phyloP scores from a whole-genome alignment of 163 green algal genomes.

The Botryococcus braunii region DNA sequence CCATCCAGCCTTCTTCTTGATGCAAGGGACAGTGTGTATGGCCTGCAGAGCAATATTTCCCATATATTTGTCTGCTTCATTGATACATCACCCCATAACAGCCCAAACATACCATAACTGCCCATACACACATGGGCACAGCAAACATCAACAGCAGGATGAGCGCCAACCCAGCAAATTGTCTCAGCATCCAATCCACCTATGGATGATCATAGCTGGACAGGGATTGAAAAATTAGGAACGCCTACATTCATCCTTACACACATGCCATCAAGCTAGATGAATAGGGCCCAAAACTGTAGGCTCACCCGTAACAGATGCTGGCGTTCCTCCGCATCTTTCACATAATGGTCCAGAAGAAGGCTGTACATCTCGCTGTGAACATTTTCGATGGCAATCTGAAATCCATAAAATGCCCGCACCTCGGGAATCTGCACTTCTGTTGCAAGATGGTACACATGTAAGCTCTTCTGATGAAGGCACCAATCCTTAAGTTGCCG shows the following conservation, averaged over 20 bases:
- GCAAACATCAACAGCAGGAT: too few species aligned
- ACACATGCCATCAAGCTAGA: too few species aligned
- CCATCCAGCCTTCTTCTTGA: conserved; percentile 68
- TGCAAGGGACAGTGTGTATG: conserved; percentile 54
- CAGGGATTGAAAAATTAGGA: too few species aligned
- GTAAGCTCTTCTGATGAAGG: neutral
- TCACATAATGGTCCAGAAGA: conserved; percentile 73
- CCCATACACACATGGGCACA: too few species aligned
- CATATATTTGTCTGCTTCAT: too few species aligned
- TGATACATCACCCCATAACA: too few species aligned
- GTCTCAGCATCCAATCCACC: too few species aligned
- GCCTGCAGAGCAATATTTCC: conserved; percentile 42
- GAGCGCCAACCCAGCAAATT: too few species aligned
- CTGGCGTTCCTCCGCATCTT: conserved; percentile 23
- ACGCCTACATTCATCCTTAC: too few species aligned
- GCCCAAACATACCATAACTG: too few species aligned
- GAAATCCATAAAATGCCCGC: conserved; percentile 92
- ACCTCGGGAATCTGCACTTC: conserved; percentile 81
- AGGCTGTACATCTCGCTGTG: conserved; percentile 95
- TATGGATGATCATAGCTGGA: too few species aligned
- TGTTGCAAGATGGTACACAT: conserved; percentile 17
- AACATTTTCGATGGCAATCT: conserved; percentile 91
- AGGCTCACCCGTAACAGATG: conserved; percentile 15
- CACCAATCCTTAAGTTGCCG: neutral
- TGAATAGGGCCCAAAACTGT: too few species aligned